A percentile compares a stretch with the other conserved stretches of the same genome.
These are phyloP conservation scores for Penicillium brevicompactum DNA, from an alignment of 2,329 filamentous ascomycete genomes.

Conservation along the genomic window DNA sequence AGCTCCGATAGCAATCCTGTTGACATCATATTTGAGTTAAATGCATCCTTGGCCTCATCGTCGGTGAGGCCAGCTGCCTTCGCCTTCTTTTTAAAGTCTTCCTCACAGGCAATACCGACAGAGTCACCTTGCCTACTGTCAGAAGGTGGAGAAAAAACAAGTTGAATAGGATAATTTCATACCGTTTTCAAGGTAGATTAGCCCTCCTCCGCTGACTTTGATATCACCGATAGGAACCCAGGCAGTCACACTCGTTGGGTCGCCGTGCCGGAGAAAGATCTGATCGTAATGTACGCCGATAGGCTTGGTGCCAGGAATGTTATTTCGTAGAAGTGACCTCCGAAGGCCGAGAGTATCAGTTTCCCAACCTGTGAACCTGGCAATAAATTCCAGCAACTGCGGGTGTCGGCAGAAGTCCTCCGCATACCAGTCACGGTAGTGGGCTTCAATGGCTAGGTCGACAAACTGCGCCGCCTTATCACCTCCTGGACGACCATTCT, in stretches of 20 bases:
- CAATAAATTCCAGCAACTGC: constrained; percentile 48
- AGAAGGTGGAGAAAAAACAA: neutral
- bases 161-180: neutral
- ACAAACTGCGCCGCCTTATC: constrained; percentile 44
- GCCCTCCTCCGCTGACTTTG: constrained; percentile 35
- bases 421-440: constrained; percentile 51
- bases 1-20: neutral
- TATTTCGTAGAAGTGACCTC: constrained; percentile 55
- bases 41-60: constrained; percentile 4
- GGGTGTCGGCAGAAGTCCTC: constrained; percentile 56
- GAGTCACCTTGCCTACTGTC: neutral
- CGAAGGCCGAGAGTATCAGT: constrained; percentile 46
- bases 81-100: constrained; percentile 1
- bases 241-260: constrained; percentile 25
- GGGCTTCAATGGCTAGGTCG: constrained; percentile 52
- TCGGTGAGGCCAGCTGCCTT: neutral
- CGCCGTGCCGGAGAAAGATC: constrained; percentile 40
- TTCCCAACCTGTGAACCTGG: constrained; percentile 54
- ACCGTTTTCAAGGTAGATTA: constrained; percentile 38
- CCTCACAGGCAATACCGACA: neutral
- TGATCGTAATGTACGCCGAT: constrained; percentile 50
- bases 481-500: constrained; percentile 46
- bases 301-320: constrained; percentile 55
- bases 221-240: constrained; percentile 39
- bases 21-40: constrained; percentile 7